These are phyloP conservation scores for Leishmania guyanensis DNA, from an alignment of 208 protist species.

Conservation along the genomic window DNA sequence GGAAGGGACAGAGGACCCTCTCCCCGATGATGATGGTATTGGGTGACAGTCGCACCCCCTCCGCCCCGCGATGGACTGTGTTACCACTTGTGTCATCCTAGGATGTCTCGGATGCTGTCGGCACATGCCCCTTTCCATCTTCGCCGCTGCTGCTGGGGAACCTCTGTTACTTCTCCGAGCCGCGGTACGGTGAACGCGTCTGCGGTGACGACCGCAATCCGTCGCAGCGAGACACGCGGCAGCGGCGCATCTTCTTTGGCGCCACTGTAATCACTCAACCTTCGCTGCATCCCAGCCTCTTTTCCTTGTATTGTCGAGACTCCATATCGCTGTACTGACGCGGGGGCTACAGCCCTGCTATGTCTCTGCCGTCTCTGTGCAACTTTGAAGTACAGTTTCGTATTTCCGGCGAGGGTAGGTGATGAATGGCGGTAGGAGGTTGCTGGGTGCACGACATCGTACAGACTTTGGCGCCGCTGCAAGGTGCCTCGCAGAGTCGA, in stretches of 20 bases:
- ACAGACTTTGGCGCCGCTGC: slow-evolving; percentile 12
- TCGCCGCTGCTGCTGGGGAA: slow-evolving; percentile 4
- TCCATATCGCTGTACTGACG: background rate
- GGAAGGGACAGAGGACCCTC: background rate
- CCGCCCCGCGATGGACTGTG: slow-evolving; percentile 10
- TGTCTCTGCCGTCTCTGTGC: background rate
- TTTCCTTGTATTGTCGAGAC: background rate
- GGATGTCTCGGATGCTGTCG: background rate
- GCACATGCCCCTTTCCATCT: background rate
- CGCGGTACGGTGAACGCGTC: background rate
- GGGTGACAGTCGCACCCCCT: slow-evolving; percentile 12
- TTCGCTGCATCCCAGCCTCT: background rate
- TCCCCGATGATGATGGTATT: background rate
- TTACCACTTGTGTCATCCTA: slow-evolving; percentile 8
- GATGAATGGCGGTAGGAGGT: slow-evolving; percentile 11
- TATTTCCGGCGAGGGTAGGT: slow-evolving; percentile 7
- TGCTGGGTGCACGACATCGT: slow-evolving; percentile 18
- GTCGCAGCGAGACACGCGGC: too few species aligned
- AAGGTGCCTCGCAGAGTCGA: background rate
- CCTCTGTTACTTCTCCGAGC: slow-evolving; percentile 7
- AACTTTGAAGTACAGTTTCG: slow-evolving; percentile 7
- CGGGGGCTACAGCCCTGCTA: background rate
- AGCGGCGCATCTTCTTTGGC: slow-evolving; percentile 13
- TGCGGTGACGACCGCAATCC: background rate
- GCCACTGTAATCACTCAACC: slow-evolving; percentile 11